Evolutionary conservation across 1,284 basidiomycete genomes (phyloP), one percentile per base, ranked within the genome.

Genomic region (Grifola frondosa): DNA sequence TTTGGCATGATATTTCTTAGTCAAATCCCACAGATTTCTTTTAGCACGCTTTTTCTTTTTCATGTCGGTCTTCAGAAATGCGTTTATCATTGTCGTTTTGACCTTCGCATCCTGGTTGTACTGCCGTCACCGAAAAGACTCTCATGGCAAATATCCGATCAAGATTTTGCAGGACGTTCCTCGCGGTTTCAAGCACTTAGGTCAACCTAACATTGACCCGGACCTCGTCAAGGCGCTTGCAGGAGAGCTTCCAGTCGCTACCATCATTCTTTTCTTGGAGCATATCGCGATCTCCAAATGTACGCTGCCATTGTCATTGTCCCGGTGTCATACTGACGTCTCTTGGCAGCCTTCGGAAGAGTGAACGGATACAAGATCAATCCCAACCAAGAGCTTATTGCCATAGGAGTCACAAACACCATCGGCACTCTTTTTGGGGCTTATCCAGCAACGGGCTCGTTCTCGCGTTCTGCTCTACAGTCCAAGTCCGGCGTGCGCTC

Each of bases 331-430:
- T 37, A 11, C 21, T 37, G 3, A 38, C 29, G 25, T n/a, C 29
- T 41, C 54, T 25, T 32, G 30, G 49, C 64, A 89, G 91, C 94
- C 0, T 99, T 99, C 64, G 96, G 97, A 49, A 85, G 96, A 48
- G 67, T 97, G 51, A 98, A 99, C 66, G 87, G 88, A 26, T 99
- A 99, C 77, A 97, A 93, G 67, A 98, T 99, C 66, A 86, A 97
- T 61, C 94, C 96, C 13, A 95, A 94, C 69, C 96, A 98, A 66
- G 96, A 98, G 66, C 78, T 98, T 39, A 88, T 98, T 57, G 96
- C 97, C 30, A 98, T 99, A 53, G 96, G 97, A 30, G 93, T 98
- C n/a, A 85, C 92, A 9, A 96, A 95, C 63, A 86, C 86, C 1
- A 61, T 94, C 50, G 91, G 92, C 12, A 86, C 88, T 7, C 73